Evolutionary conservation across 352 stramenopile genomes (phyloP), one percentile per base, ranked within the genome.

Genomic region (Globisporangium paroecandrum): DNA sequence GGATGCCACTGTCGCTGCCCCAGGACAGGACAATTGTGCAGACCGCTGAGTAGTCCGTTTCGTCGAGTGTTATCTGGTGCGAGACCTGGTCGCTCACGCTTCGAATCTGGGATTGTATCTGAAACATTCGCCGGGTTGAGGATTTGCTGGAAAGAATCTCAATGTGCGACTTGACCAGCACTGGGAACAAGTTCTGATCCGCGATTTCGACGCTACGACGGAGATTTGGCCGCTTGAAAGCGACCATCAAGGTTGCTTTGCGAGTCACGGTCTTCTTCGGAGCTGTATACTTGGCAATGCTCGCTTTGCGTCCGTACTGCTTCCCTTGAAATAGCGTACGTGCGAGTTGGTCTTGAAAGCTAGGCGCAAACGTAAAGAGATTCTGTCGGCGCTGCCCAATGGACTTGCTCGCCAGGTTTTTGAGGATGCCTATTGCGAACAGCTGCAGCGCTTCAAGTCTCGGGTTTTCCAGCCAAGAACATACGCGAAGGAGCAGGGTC

Each of bases 321-420:
- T 53, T 70, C 2, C 61, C 75, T 13, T 71, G 66, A 59, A 79
- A 76, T 8, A 81, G 51, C 49, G 65, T 72, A 3, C 69, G 70
- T n/a, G 75, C 70, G 22, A 81, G 72, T 20, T 81, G 75, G 22
- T 76, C 66, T 18, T 81, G 73, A 10, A 73, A 58, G 38, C 49
- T 81, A 13, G 70, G 69, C 2, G 47, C 57, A 51, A 81, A 81
- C 32, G 24, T n/a, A 12, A 72, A 72, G 1, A 72, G 18, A 24
- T 43, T 69, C 49, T 69, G 61, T 1, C 56, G 61, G 3, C 51
- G 57, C 32, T 65, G 53, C 2, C 46, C 24, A 6, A 57, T 7
- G 1, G 67, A 69, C 18, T 72, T 72, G 3, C 62, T 72, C 20
- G 41, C 62, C 34, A 72, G 47, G 4, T 69, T 72, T n/a, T 69